Percentiles rank a stretch among this genome's conserved stretches.
These are phyloP conservation scores for Cercospora sojina DNA, from an alignment of 2,329 filamentous ascomycete genomes.

Conservation along the genomic window DNA sequence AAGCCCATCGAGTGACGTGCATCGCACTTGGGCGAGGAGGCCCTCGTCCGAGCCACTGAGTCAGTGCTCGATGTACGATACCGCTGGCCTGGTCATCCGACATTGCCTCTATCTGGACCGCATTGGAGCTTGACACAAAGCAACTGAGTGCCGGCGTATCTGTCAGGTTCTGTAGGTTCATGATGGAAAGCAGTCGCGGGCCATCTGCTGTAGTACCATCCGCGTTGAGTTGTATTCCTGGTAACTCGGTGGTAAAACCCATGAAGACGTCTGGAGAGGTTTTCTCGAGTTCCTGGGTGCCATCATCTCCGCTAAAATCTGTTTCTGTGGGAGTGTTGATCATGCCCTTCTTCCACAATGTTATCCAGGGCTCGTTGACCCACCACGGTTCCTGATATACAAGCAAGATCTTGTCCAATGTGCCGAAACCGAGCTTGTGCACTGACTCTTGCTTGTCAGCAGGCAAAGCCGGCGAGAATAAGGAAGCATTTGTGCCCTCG, in stretches of 20 bases:
- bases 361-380: slow-evolving; percentile 24
- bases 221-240: slow-evolving; percentile 24
- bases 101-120: slow-evolving; percentile 25
- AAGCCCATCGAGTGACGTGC: slow-evolving; percentile 30
- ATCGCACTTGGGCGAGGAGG: slow-evolving; percentile 26
- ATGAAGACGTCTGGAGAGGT: slow-evolving; percentile 24
- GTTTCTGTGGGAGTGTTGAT: slow-evolving; percentile 7
- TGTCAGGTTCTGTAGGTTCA: slow-evolving; percentile 29
- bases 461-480: slow-evolving; percentile 27
- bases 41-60: slow-evolving; percentile 25
- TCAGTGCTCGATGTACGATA: slow-evolving; percentile 28
- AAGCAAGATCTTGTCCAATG: slow-evolving; percentile 31
- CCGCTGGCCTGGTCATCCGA: slow-evolving; percentile 21
- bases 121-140: slow-evolving; percentile 31
- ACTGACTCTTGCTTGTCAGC: slow-evolving; percentile 21
- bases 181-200: slow-evolving; percentile 21
- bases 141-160: slow-evolving; percentile 24
- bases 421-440: slow-evolving; percentile 27
- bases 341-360: slow-evolving; percentile 22
- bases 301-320: not conserved
- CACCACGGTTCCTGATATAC: slow-evolving; percentile 29
- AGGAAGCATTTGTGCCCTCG: not conserved
- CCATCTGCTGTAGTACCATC: slow-evolving; percentile 21
- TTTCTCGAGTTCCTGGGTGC: not conserved
- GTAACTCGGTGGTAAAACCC: slow-evolving; percentile 27